Conservation (phyloP, 1,284 basidiomycete genomes). For the Microstroma glucosiphilum region DNA sequence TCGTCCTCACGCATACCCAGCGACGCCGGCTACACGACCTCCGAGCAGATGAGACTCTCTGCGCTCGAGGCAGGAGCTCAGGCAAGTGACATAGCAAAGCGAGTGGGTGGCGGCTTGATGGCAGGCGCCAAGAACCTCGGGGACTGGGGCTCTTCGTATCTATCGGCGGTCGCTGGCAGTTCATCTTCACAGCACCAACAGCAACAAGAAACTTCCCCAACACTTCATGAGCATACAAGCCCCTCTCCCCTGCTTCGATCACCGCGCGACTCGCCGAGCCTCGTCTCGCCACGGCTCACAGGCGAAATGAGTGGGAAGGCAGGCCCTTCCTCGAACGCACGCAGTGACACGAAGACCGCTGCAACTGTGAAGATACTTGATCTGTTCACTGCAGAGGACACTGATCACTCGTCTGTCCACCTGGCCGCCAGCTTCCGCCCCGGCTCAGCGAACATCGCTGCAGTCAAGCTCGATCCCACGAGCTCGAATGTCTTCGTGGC, state of each 20-base stretch:
- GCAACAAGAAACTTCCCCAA: background rate
- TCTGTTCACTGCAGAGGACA: background rate
- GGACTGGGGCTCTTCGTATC: background rate
- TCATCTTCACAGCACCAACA: background rate
- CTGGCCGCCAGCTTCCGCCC: background rate
- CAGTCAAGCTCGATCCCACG: background rate
- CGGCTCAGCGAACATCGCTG: background rate
- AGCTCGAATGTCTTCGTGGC: background rate
- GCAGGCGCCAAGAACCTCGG: background rate
- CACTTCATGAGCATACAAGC: background rate
- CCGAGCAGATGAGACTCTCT: background rate
- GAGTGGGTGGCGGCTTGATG: slow-evolving; percentile 5
- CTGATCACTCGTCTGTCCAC: background rate
- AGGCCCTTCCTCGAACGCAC: background rate
- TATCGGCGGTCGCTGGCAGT: background rate
- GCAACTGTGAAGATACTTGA: background rate
- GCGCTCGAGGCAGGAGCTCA: slow-evolving; percentile 4
- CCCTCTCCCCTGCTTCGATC: background rate
- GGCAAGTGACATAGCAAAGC: slow-evolving; percentile 2
- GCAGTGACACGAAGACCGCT: background rate
- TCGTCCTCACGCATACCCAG: background rate
- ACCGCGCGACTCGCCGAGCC: background rate
- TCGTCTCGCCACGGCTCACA: slow-evolving; percentile 1
- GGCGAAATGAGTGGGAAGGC: background rate
- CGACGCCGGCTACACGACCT: background rate